Evolutionary conservation across 2,329 filamentous ascomycete genomes (phyloP), one percentile per base, ranked within the genome.

Genomic region (Colletotrichum musae): DNA sequence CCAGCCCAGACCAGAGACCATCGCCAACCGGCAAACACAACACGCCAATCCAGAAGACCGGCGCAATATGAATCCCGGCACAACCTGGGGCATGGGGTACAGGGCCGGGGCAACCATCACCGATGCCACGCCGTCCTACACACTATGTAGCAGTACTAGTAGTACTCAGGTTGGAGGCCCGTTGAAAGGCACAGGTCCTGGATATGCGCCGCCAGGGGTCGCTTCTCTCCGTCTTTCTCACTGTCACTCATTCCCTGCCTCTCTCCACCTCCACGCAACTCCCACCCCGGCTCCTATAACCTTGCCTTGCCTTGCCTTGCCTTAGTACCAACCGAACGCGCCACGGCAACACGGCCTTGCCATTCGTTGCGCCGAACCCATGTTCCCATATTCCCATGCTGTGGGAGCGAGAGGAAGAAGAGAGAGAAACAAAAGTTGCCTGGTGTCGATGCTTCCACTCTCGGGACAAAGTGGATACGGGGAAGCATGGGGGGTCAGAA

Each of bases 31-130:
- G 32, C 32, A 36, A 36, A 36, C 32, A 36, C 32, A 7, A 7
- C 32, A 12, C 32, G 32, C 32, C 10, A 36, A 36, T 36, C 32
- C 32, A 36, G 32, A 36, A 36, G 32, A 51, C 57, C 53, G 54
- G 53, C 48, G 36, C 36, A 60, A 53, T 36, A 59, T 48, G 51
- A 41, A 67, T 52, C 67, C 67, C 39, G 43, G 62, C 45, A 24
- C 15, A 57, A 57, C 26, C 67, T 67, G 62, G 63, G 62, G 59
- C 59, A 58, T 68, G 59, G 65, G 26, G 65, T 58, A n/a, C 16
- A 58, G 41, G 51, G 43, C 62, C 56, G 67, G 67, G 67, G 57
- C 51, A 67, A 61, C 62, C 67, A n/a, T 67, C 50, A 61, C 67
- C 67, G 67, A 70, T 61, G 43, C 48, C 47, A 32, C 10, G 47